phyloP scores from a whole-genome alignment of 306 rosid species.

The Crotalaria pallida region DNA sequence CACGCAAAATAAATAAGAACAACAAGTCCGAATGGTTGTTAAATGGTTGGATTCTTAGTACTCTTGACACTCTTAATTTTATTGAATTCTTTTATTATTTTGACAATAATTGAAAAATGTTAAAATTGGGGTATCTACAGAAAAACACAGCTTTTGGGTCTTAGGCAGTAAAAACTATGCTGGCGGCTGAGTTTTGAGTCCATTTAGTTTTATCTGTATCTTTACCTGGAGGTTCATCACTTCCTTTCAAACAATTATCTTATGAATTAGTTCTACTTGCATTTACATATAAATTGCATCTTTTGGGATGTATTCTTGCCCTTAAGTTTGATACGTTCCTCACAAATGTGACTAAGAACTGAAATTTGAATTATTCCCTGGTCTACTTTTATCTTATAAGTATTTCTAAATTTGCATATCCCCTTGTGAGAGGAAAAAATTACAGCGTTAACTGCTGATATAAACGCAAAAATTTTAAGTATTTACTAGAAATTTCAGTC shows the following conservation, averaged over 20 bases:
- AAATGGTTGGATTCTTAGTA: conserved; percentile 47
- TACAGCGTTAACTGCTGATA: background rate
- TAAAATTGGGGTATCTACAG: conserved; percentile 7
- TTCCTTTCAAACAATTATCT: background rate
- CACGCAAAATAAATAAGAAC: conserved; percentile 61
- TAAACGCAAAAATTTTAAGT: background rate
- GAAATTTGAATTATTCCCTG: background rate
- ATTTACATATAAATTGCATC: background rate
- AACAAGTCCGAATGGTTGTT: conserved; percentile 89
- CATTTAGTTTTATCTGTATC: background rate
- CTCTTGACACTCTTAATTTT: background rate
- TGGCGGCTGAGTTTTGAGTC: conserved; percentile 8
- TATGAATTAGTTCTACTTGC: background rate
- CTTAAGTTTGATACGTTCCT: background rate
- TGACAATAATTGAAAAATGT: background rate
- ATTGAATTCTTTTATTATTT: background rate
- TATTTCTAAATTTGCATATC: background rate
- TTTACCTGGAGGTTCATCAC: background rate
- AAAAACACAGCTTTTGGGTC: conserved; percentile 13
- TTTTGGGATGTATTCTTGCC: background rate
- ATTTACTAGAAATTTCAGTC: background rate
- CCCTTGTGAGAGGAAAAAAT: background rate
- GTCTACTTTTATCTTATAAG: conserved; percentile 5
- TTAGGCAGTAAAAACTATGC: conserved; percentile 6
- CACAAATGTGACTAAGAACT: conserved; percentile 1